A percentile compares a stretch with the other conserved stretches of the same genome.
Evolutionary conservation across 495 filamentous ascomycete species (phyloP).

Genomic region (Neurospora sp.): DNA sequence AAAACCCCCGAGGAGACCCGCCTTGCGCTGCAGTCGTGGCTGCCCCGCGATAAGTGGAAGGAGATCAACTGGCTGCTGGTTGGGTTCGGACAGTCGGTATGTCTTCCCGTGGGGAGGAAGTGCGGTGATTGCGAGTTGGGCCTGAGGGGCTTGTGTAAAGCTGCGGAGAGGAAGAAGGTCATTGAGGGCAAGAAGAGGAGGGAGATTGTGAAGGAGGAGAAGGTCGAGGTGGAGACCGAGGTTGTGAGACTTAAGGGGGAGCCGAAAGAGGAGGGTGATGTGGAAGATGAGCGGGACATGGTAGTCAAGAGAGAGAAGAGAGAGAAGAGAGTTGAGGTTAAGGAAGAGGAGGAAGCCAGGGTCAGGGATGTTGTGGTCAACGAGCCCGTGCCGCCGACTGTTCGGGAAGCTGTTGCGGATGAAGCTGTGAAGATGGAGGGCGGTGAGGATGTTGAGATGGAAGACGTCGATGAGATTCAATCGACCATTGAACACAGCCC

Average conservation of each 20-base stretch:
- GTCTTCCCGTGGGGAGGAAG: slow-evolving; percentile 64
- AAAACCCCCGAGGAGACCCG: slow-evolving; percentile 82
- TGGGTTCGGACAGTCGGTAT: slow-evolving; percentile 79
- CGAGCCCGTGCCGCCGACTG: neutral
- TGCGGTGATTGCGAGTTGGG: slow-evolving; percentile 80
- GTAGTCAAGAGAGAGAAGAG: slow-evolving; percentile 15
- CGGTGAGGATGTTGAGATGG: neutral
- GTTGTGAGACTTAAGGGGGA: slow-evolving; percentile 15
- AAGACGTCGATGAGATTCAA: neutral
- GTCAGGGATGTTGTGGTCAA: neutral
- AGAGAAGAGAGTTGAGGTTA: slow-evolving; percentile 3
- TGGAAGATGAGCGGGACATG: slow-evolving; percentile 9
- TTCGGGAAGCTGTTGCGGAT: neutral
- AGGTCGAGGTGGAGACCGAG: slow-evolving; percentile 16
- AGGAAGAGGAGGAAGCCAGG: neutral
- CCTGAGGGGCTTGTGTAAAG: slow-evolving; percentile 62
- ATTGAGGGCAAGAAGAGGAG: slow-evolving; percentile 33
- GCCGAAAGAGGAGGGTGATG: neutral
- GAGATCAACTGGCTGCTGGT: slow-evolving; percentile 91
- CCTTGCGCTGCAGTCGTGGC: slow-evolving; percentile 64
- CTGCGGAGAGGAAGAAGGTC: slow-evolving; percentile 50
- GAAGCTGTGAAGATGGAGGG: neutral
- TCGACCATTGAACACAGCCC: neutral
- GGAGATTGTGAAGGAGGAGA: slow-evolving; percentile 15
- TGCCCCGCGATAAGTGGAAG: slow-evolving; percentile 81